These are phyloP conservation scores for Beta lomatogona DNA, from an alignment of 179 eudicot species.

Conservation along the genomic window DNA sequence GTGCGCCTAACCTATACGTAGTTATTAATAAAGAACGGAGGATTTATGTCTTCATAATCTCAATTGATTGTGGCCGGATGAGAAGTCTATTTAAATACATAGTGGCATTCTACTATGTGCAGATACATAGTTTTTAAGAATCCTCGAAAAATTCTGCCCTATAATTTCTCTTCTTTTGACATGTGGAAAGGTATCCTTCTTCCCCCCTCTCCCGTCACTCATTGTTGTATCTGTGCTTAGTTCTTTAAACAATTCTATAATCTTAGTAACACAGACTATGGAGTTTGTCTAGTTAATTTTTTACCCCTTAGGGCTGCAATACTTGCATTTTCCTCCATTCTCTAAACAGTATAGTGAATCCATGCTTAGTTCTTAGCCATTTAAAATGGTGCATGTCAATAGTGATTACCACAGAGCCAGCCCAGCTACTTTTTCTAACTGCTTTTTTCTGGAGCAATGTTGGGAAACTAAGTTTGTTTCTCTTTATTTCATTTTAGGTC, in stretches of 20 bases:
- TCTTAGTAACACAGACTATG: neutral
- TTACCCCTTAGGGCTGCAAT: neutral
- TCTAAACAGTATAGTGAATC: neutral
- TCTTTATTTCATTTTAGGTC: constrained; percentile 51
- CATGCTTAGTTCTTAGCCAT: neutral
- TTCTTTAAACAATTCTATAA: neutral
- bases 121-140: neutral
- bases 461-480: neutral
- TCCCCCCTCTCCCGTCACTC: neutral
- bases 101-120: neutral
- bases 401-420: neutral
- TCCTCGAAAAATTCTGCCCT: neutral
- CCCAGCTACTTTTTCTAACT: neutral
- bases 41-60: neutral
- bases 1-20: too few species aligned
- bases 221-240: neutral
- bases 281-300: neutral
- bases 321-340: neutral
- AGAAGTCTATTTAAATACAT: neutral
- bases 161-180: neutral
- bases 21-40: too few species aligned
- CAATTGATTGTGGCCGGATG: neutral
- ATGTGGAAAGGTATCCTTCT: neutral
- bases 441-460: neutral
- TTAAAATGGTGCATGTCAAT: neutral